phyloP scores from a whole-genome alignment of 2,329 filamentous ascomycete genomes.

The Huntiella moniliformis region DNA sequence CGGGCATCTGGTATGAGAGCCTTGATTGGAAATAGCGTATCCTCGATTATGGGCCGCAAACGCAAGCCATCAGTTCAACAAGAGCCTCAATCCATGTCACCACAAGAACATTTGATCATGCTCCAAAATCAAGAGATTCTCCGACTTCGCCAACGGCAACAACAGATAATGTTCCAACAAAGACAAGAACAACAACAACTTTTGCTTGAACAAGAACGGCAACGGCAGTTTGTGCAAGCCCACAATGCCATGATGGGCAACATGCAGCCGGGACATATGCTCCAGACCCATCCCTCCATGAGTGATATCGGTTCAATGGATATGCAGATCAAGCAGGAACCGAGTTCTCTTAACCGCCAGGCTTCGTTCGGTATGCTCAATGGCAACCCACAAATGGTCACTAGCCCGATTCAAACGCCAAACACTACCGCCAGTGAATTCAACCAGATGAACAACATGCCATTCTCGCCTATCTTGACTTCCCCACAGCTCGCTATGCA shows the following conservation, averaged over 20 bases:
- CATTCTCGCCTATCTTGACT: slow-evolving; percentile 6
- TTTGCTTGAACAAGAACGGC: slow-evolving; percentile 12
- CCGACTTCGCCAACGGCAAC: slow-evolving; percentile 5
- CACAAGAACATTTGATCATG: no score
- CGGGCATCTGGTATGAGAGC: neutral
- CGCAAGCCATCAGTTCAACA: slow-evolving; percentile 2
- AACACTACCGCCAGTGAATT: neutral
- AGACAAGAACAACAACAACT: slow-evolving; percentile 4
- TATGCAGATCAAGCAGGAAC: neutral
- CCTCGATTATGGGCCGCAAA: slow-evolving; percentile 7
- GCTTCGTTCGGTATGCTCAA: slow-evolving; percentile 1
- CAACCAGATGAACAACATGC: neutral
- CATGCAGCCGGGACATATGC: neutral
- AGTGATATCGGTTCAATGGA: slow-evolving; percentile 1
- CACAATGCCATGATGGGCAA: neutral
- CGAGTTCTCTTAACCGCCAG: neutral
- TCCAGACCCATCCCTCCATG: slow-evolving; percentile 1
- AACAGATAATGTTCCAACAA: slow-evolving; percentile 7
- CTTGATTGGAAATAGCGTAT: neutral
- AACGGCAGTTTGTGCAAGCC: slow-evolving; percentile 9
- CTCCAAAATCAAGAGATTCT: neutral
- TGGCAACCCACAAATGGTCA: slow-evolving; percentile 1
- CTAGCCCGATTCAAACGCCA: slow-evolving; percentile 5
- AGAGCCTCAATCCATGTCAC: no score
- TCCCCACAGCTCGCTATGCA: slow-evolving; percentile 5